Conservation (phyloP, 805 yeast species). For the Starmerella riodocensis region DNA sequence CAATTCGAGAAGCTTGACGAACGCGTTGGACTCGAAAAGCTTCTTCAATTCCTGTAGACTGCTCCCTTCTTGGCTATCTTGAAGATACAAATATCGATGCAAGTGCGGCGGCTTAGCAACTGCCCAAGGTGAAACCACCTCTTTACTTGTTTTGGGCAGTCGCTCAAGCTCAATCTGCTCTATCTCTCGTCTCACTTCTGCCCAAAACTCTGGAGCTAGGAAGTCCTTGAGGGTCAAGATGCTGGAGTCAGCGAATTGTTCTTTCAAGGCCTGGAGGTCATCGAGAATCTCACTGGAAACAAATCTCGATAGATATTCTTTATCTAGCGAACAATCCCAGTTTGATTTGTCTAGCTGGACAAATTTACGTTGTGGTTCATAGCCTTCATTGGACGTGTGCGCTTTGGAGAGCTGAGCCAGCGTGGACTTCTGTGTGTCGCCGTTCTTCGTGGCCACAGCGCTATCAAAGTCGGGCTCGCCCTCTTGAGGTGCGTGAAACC, state of each 20-base stretch:
- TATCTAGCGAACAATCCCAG: conserved; percentile 23
- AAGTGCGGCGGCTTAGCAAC: conserved; percentile 90
- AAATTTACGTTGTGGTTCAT: conserved; percentile 50
- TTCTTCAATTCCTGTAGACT: conserved; percentile 33
- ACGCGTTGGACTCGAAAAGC: conserved; percentile 48
- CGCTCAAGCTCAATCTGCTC: conserved; percentile 38
- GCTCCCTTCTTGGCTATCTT: conserved; percentile 21
- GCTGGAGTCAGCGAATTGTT: conserved; percentile 52
- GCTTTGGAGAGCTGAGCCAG: conserved; percentile 61
- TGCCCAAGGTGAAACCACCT: conserved; percentile 54
- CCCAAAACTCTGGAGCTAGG: conserved; percentile 44
- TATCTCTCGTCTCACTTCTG: conserved; percentile 34
- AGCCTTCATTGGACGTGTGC: conserved; percentile 62
- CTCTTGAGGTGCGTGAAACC: conserved; percentile 95
- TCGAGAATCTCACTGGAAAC: conserved; percentile 43
- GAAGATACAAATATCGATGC: conserved; percentile 71
- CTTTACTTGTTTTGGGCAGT: conserved; percentile 11
- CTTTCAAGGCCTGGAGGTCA: conserved; percentile 33
- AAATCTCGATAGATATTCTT: conserved; percentile 37
- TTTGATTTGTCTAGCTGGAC: background rate
- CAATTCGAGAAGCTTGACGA: conserved; percentile 52
- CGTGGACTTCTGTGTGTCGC: conserved; percentile 56
- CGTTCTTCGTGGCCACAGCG: conserved; percentile 47
- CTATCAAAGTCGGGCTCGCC: conserved; percentile 67
- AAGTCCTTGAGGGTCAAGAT: conserved; percentile 54